Percentiles rank a stretch among this genome's conserved stretches.
Conservation (phyloP, 2,329 filamentous ascomycete genomes). For the Rhexocercosporidium sp. region DNA sequence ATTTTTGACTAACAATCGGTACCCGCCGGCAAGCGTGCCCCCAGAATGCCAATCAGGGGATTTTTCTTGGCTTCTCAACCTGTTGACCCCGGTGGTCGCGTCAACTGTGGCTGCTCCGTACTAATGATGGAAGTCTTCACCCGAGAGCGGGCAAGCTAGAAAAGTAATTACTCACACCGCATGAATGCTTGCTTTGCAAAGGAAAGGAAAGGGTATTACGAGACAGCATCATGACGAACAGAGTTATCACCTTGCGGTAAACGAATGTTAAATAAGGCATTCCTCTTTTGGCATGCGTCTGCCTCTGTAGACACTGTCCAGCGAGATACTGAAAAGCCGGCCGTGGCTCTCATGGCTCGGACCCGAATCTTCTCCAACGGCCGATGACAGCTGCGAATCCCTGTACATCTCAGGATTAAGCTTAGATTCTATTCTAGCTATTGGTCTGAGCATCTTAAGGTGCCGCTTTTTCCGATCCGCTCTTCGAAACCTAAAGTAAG, state of each 20-base stretch:
- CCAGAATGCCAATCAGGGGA: not conserved
- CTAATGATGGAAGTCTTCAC: not conserved
- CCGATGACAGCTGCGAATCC: conserved; percentile 1
- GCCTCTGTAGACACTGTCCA: no score
- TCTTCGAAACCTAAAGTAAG: conserved; percentile 1
- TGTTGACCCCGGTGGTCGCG: not conserved
- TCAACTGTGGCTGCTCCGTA: not conserved
- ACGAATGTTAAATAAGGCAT: no score
- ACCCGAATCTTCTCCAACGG: not conserved
- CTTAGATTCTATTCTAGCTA: not conserved
- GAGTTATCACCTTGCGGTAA: no score
- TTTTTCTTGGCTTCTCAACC: not conserved
- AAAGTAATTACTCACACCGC: not conserved
- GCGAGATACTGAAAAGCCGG: not conserved
- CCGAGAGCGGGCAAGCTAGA: not conserved
- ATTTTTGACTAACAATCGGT: not conserved
- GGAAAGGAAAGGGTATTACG: no score
- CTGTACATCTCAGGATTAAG: not conserved
- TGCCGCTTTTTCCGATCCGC: conserved; percentile 5
- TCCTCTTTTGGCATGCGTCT: no score
- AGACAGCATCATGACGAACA: no score
- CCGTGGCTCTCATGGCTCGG: not conserved
- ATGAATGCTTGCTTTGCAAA: not conserved
- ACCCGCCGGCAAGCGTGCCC: not conserved
- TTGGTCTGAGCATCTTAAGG: not conserved